Base-by-base conservation (phyloP, 1,139 yeast species). In the Zygosaccharomyces sapae region DNA sequence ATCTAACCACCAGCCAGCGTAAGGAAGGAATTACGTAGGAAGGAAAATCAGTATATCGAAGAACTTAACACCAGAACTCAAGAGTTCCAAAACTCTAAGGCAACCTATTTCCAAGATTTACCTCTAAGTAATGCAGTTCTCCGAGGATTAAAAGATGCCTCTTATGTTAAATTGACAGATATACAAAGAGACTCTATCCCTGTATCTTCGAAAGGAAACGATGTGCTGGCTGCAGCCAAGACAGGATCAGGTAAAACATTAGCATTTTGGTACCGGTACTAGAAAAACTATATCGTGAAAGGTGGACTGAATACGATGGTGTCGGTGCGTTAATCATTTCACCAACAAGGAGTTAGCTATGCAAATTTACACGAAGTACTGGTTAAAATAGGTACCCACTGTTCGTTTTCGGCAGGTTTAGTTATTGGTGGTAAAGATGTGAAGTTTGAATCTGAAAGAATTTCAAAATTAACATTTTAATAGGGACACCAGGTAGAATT, bases 371-470 rank as follows among this genome's bases (percentile, higher is more conserved):
- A n/a, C 60, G 96, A 90, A 62, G 97, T 92, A 2, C 70, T 92
- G 52, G 73, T 85, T 27, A 86, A 84, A 58, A 84, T 92, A 47
- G 99, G 98, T 33, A 79, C 82, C 45, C 74, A 80, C 56, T 86
- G 84, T 57, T 74, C 82, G 9, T 81, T 92, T 53, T 86, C 96
- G 4, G 97, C 97, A 2, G 98, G 97, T 53, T 73, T 92, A 55
- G 95, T 92, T 16, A 90, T 94, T 58, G 99, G 99, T 49, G 99
- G 99, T 45, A 90, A 92, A 65, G 97, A 92, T 66, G 88, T 87
- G 36, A 80, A 80, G 55, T 87, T 76, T 55, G 99, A 92, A 67
- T 81, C 81, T 58, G 97, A 89, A 47, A 80, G 98, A 65, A 79
- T 92, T 13, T 78, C 85, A 1, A 79, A 59, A 83, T 92, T 70